These are phyloP conservation scores for Azolla pinnata DNA, from an alignment of 75 land plant genomes.

Conservation along the genomic window DNA sequence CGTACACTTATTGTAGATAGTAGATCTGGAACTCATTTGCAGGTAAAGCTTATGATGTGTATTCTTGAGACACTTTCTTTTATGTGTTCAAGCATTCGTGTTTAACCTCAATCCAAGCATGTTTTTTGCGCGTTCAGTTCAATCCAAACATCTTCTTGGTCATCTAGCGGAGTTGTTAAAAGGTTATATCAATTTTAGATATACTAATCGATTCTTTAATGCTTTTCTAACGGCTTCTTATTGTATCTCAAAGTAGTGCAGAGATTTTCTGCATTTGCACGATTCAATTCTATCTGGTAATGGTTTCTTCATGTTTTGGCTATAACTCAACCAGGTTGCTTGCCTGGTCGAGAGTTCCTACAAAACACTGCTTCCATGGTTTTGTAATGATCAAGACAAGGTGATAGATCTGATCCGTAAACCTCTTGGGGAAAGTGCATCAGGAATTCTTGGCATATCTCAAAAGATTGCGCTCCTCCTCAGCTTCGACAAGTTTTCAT, in stretches of 20 bases:
- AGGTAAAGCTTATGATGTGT: constrained; percentile 4
- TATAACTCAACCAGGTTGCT: constrained; percentile 5
- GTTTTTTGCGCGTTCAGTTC: too few species aligned
- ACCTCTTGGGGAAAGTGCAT: constrained; percentile 14
- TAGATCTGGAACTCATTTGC: constrained; percentile 15
- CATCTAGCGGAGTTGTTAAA: too few species aligned
- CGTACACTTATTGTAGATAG: constrained; percentile 11
- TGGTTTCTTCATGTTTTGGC: not conserved
- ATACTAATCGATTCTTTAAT: too few species aligned
- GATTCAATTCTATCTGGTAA: not conserved
- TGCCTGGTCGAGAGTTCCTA: constrained; percentile 18
- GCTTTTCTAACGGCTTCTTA: not conserved
- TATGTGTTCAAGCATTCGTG: not conserved
- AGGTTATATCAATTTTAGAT: too few species aligned
- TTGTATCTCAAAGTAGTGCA: not conserved
- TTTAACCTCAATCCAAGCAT: not conserved
- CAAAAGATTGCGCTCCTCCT: constrained; percentile 13
- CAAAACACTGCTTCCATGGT: constrained; percentile 16
- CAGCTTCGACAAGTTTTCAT: constrained; percentile 19
- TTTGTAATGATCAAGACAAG: constrained; percentile 17
- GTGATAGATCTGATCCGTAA: constrained; percentile 16
- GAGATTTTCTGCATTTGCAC: not conserved
- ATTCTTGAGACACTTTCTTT: not conserved
- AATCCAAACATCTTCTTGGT: too few species aligned
- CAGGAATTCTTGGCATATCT: constrained; percentile 12